phyloP scores from a whole-genome alignment of 2,329 filamentous ascomycete genomes.

The Paradendryphiella salina region DNA sequence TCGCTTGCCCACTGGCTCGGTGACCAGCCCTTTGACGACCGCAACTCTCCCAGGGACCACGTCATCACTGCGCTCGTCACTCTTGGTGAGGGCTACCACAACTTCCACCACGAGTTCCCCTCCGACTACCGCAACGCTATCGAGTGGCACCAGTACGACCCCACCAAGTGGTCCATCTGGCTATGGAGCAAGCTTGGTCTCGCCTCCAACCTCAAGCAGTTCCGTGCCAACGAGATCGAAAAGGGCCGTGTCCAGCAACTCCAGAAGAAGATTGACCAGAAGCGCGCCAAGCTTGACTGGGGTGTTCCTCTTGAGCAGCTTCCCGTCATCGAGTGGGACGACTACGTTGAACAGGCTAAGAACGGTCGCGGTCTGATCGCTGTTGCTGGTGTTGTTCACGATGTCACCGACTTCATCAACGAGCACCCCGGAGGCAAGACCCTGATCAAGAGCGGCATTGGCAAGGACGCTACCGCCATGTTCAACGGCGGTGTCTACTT shows the following conservation, averaged over 20 bases:
- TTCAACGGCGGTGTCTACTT: slow-evolving; percentile 52
- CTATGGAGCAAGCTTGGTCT: slow-evolving; percentile 50
- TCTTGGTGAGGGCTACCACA: slow-evolving; percentile 52
- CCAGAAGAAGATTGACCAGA: slow-evolving; percentile 53
- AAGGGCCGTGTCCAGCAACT: slow-evolving; percentile 51
- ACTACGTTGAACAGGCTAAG: slow-evolving; percentile 49
- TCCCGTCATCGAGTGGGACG: slow-evolving; percentile 51
- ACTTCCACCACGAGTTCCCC: slow-evolving; percentile 53
- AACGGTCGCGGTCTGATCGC: slow-evolving; percentile 49
- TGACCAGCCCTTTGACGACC: slow-evolving; percentile 52
- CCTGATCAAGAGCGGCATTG: slow-evolving; percentile 48
- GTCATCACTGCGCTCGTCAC: slow-evolving; percentile 50
- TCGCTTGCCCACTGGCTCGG: slow-evolving; percentile 59
- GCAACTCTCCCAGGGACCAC: slow-evolving; percentile 50
- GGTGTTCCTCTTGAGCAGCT: slow-evolving; percentile 50
- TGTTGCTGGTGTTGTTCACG: slow-evolving; percentile 50
- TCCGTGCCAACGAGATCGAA: slow-evolving; percentile 51
- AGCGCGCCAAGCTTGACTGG: slow-evolving; percentile 50
- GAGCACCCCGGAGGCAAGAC: slow-evolving; percentile 52
- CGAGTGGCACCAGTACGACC: slow-evolving; percentile 50
- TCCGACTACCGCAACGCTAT: slow-evolving; percentile 52
- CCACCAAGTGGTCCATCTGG: slow-evolving; percentile 53
- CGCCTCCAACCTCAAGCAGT: slow-evolving; percentile 51
- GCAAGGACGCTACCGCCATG: slow-evolving; percentile 51
- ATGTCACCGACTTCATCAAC: slow-evolving; percentile 50